A percentile compares a stretch with the other conserved stretches of the same genome.
Conservation (phyloP, 306 rosid genomes). For the Phaseolus lunatus region DNA sequence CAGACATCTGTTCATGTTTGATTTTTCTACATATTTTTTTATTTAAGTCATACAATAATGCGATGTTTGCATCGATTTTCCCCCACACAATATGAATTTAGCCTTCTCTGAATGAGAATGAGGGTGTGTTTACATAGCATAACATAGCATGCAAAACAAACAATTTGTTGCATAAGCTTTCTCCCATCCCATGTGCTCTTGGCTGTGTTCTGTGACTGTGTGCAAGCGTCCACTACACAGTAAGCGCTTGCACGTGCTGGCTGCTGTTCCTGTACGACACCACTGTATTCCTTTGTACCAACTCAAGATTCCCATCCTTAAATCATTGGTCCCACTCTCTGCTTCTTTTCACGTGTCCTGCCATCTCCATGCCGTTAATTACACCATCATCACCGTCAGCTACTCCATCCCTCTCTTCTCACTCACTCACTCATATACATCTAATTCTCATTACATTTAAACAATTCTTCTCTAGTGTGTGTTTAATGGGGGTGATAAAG, state of each 20-base stretch:
- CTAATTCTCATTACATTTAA: neutral
- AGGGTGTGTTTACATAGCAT: too few species aligned
- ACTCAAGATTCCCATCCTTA: slow-evolving; percentile 49
- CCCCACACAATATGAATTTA: neutral
- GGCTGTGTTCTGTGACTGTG: neutral
- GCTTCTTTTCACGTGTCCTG: slow-evolving; percentile 47
- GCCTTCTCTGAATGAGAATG: neutral
- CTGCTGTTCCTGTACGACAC: slow-evolving; percentile 26
- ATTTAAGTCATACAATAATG: neutral
- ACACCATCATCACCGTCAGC: slow-evolving; percentile 30
- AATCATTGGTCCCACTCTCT: slow-evolving; percentile 44
- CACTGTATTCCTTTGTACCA: slow-evolving; percentile 35
- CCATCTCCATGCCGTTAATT: slow-evolving; percentile 39
- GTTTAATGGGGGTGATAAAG: neutral
- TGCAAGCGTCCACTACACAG: slow-evolving; percentile 28
- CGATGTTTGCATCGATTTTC: neutral
- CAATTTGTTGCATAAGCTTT: neutral
- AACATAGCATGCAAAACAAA: slow-evolving; percentile 9
- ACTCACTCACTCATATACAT: neutral
- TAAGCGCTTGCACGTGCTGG: slow-evolving; percentile 43
- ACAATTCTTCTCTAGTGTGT: too few species aligned
- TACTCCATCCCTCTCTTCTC: neutral
- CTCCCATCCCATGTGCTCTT: slow-evolving; percentile 25
- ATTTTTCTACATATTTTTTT: neutral
- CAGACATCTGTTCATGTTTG: slow-evolving; percentile 7